Conservation (phyloP, 352 stramenopile species). For the Albugo candida region DNA sequence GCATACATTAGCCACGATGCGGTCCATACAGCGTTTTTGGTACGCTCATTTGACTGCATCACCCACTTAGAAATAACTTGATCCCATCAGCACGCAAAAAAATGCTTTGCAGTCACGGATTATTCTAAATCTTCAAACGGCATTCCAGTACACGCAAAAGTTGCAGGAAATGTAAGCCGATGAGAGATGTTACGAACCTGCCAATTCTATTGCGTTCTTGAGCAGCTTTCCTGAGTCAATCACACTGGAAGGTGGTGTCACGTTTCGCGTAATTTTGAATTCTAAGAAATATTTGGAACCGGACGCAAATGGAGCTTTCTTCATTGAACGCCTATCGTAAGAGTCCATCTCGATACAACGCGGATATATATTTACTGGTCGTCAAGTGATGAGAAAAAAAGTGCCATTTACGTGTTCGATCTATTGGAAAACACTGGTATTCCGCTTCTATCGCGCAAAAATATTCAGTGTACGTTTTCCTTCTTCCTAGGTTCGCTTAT, state of each 20-base stretch:
- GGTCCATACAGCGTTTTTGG: too few relatives aligned
- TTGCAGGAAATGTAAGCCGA: too few relatives aligned
- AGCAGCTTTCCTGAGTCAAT: constrained; percentile 36
- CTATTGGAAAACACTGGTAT: constrained; percentile 52
- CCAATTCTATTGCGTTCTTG: too few relatives aligned
- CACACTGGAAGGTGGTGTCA: constrained; percentile 46
- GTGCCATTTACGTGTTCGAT: constrained; percentile 45
- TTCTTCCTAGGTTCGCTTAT: constrained; percentile 2
- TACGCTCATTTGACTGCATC: too few relatives aligned
- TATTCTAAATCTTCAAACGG: too few relatives aligned
- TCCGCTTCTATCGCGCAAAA: constrained; percentile 50
- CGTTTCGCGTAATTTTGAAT: constrained; percentile 46
- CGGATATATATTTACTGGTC: too few relatives aligned
- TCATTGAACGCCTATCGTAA: constrained; percentile 58
- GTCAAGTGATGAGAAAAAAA: constrained; percentile 45
- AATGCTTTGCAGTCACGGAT: too few relatives aligned
- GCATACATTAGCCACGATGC: too few relatives aligned
- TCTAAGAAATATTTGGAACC: constrained; percentile 23
- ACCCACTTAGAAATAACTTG: too few relatives aligned
- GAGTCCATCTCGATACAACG: constrained; percentile 4
- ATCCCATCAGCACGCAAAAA: too few relatives aligned
- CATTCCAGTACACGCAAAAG: too few relatives aligned
- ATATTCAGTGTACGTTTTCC: constrained; percentile 29
- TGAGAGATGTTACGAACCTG: too few relatives aligned
- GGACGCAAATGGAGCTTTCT: constrained; percentile 50